These are phyloP conservation scores for Viridothelium virens DNA, from an alignment of 495 filamentous ascomycete genomes.

Conservation along the genomic window DNA sequence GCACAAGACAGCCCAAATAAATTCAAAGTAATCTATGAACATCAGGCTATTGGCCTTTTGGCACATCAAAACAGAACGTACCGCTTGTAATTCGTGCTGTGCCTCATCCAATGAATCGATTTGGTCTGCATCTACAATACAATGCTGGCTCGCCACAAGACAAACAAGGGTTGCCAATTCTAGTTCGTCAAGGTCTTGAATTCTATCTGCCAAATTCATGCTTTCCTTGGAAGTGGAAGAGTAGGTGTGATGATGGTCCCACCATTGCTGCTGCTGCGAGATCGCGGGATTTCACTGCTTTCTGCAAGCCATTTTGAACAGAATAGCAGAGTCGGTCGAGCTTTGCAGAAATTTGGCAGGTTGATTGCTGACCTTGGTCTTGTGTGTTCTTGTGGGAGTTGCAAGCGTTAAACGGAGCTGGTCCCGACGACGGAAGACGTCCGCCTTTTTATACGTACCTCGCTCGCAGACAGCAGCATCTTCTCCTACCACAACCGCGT, in stretches of 20 bases:
- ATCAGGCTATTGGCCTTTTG: slow-evolving; percentile 17
- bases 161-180: slow-evolving; percentile 80
- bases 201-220: slow-evolving; percentile 47
- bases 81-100: background rate
- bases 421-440: too few species aligned
- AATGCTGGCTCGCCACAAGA: slow-evolving; percentile 73
- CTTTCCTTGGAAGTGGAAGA: background rate
- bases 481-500: background rate
- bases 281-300: background rate
- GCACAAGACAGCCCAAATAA: slow-evolving; percentile 63
- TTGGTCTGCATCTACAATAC: slow-evolving; percentile 64
- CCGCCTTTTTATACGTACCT: background rate
- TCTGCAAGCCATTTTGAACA: too few species aligned
- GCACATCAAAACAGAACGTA: slow-evolving; percentile 12
- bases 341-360: too few species aligned
- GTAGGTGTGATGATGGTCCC: slow-evolving; percentile 12
- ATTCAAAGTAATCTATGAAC: slow-evolving; percentile 51
- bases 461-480: too few species aligned
- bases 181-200: slow-evolving; percentile 73
- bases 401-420: background rate
- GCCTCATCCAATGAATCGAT: slow-evolving; percentile 33
- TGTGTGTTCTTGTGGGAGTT: background rate
- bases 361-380: background rate
- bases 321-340: too few species aligned
- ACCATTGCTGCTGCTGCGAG: background rate